These are phyloP conservation scores for Xanthoconium stramineum DNA, from an alignment of 768 basidiomycete genomes.

Conservation along the genomic window DNA sequence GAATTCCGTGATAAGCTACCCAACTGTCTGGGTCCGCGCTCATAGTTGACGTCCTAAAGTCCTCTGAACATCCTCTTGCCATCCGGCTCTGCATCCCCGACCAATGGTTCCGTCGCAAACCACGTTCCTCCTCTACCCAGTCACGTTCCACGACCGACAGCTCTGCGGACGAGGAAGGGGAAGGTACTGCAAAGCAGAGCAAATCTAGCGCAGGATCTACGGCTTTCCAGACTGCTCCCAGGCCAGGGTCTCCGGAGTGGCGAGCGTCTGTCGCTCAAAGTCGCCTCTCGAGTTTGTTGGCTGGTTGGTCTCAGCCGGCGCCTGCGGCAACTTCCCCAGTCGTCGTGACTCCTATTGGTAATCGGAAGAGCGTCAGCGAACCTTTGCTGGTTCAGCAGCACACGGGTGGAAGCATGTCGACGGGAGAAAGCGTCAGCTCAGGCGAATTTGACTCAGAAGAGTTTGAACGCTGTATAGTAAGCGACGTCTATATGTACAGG, in stretches of 20 bases:
- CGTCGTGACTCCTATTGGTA: slow-evolving; percentile 32
- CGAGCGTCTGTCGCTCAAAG: slow-evolving; percentile 52
- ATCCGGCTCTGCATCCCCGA: slow-evolving; percentile 73
- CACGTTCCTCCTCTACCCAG: slow-evolving; percentile 45
- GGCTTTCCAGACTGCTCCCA: slow-evolving; percentile 12
- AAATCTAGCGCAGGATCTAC: slow-evolving; percentile 31
- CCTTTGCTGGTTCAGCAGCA: slow-evolving; percentile 56
- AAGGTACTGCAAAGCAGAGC: slow-evolving; percentile 61
- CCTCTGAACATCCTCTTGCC: slow-evolving; percentile 10
- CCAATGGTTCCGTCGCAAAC: slow-evolving; percentile 74
- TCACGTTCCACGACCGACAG: slow-evolving; percentile 52
- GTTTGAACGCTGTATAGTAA: slow-evolving; percentile 72
- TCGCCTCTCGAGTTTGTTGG: slow-evolving; percentile 64
- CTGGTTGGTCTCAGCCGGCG: slow-evolving; percentile 56
- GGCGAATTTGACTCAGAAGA: slow-evolving; percentile 39
- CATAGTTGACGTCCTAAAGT: slow-evolving; percentile 15
- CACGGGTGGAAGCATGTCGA: slow-evolving; percentile 31
- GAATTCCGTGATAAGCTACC: slow-evolving; percentile 9
- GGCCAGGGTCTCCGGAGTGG: slow-evolving; percentile 44
- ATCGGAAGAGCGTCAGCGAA: slow-evolving; percentile 68
- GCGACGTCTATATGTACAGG: slow-evolving; percentile 13
- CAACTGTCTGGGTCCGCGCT: slow-evolving; percentile 9
- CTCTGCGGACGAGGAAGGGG: slow-evolving; percentile 40
- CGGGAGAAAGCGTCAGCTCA: slow-evolving; percentile 27
- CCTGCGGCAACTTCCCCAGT: slow-evolving; percentile 34